A percentile compares a stretch with the other conserved stretches of the same genome.
phyloP scores from a whole-genome alignment of 495 filamentous ascomycete genomes.

The Daldinia childiae region DNA sequence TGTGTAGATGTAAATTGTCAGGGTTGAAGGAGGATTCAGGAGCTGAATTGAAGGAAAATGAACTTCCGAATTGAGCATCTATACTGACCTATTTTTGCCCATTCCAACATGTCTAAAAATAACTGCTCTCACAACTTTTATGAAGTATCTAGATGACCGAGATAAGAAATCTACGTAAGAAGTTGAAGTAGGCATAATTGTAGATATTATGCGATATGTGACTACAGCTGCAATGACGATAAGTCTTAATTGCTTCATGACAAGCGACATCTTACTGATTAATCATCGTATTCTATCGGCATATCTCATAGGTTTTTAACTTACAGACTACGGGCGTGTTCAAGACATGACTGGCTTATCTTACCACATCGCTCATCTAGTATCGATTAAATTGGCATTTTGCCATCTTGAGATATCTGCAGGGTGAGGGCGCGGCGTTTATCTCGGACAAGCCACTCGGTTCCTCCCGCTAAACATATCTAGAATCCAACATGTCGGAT shows the following conservation, averaged over 20 bases:
- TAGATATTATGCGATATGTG: neutral
- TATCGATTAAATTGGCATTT: neutral
- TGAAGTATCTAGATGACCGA: neutral
- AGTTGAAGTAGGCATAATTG: neutral
- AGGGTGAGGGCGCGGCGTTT: neutral
- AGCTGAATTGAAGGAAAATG: neutral
- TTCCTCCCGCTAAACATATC: neutral
- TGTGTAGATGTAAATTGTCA: constrained; percentile 8
- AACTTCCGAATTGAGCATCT: constrained; percentile 10
- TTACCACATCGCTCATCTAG: neutral
- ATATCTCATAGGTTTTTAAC: neutral
- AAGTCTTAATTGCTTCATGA: neutral
- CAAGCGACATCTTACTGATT: neutral
- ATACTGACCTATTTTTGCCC: neutral
- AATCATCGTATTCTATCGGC: neutral
- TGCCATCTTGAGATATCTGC: neutral
- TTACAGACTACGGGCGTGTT: neutral
- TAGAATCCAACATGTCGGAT: neutral
- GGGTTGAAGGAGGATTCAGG: constrained; percentile 11
- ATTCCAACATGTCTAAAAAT: neutral
- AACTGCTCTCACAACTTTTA: neutral
- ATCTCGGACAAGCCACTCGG: neutral
- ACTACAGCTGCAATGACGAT: neutral
- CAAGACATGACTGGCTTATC: neutral
- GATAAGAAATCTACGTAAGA: neutral